Evolutionary conservation across 169 alveolate species (phyloP), one percentile per base, ranked within the genome.

Genomic region (Plasmodium berghei): DNA sequence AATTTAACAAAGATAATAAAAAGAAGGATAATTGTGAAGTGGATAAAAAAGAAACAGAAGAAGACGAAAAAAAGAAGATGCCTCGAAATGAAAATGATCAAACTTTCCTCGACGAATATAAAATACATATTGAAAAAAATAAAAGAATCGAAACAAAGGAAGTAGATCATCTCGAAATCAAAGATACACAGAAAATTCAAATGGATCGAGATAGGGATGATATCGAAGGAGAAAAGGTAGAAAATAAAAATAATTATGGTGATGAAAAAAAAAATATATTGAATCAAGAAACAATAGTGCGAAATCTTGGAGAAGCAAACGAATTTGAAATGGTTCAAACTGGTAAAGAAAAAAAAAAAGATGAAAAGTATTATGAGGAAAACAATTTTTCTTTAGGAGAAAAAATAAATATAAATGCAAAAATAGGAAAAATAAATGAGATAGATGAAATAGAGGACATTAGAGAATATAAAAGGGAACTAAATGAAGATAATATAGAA

Each of bases 401-500:
- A 70, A 40, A 70, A 70, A 8, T 12, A 48, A 8, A 70, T 10
- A 6, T 70, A 24, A 70, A 16, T 49, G 22, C 48, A 46, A 26
- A 70, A 48, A 18, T 70, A 22, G 52, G 48, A 70, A 66, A 40
- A 49, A 46, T 52, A 16, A 12, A n/a, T 64, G 16, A 64, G 28
- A 64, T 58, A 58, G 66, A 58, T 16, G 66, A 58, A 18, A 58
- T 40, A 71, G 16, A 58, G 42, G 77, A 49, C 28, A 20, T 49
- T 18, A 26, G 66, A 58, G 69, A 75, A 49, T 52, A 20, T 22
- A 28, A 46, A 55, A 72, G 22, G 22, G 73, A 58, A 20, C 58
- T 59, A 54, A 46, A 73, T 45, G 87, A 46, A 48, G 83, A 71
- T 22, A 24, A 18, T 34, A 48, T 54, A 8, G 64, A 49, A 71